Percentiles rank a stretch among this genome's conserved stretches.
phyloP scores from a whole-genome alignment of 257 asterid species.

The Paulownia fortunei region DNA sequence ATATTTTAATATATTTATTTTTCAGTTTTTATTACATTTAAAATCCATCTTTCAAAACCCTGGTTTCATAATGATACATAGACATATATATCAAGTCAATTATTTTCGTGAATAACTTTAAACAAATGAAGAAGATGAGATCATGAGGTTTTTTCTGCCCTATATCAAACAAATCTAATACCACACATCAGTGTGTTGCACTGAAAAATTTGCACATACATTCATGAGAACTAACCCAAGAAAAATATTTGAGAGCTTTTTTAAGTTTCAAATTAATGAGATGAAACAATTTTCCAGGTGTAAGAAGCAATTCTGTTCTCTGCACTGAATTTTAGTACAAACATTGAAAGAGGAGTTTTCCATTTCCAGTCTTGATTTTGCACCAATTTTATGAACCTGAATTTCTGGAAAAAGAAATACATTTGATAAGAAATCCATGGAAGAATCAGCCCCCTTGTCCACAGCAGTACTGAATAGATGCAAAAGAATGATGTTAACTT shows the following conservation, averaged over 20 bases:
- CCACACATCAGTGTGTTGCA: not conserved
- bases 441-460: not conserved
- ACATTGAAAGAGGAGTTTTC: not conserved
- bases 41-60: no score
- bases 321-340: not conserved
- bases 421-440: not conserved
- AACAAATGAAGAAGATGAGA: no score
- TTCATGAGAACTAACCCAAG: slow-evolving; percentile 1
- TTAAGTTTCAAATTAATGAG: slow-evolving; percentile 4
- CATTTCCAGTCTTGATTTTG: not conserved
- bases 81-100: no score
- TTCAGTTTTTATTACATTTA: no score
- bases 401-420: not conserved
- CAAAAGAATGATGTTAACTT: not conserved
- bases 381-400: not conserved
- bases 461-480: not conserved
- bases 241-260: no score
- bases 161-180: not conserved
- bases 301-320: not conserved
- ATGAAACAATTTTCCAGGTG: not conserved
- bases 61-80: no score
- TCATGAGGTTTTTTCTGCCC: no score
- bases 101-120: no score
- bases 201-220: not conserved
- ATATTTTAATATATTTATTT: no score